These are phyloP conservation scores for Artemisia annua DNA, from an alignment of 129 eudicot genomes.

Conservation along the genomic window DNA sequence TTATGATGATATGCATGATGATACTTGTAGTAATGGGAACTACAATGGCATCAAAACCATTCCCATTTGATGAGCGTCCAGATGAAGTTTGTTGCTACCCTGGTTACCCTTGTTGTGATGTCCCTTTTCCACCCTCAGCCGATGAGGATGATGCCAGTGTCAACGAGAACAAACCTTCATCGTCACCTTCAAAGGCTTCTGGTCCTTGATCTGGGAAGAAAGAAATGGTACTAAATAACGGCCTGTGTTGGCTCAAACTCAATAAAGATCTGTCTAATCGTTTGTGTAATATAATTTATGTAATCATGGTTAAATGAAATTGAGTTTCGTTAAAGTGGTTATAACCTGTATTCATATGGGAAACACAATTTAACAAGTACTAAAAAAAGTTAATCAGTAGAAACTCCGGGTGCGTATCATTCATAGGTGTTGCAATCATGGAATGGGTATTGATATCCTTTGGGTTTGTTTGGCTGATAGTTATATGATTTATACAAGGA, in stretches of 20 bases:
- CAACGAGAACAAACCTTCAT: background rate
- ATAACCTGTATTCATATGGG: background rate
- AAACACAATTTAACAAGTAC: too few species aligned
- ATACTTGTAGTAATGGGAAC: conserved; percentile 25
- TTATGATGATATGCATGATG: conserved; percentile 21
- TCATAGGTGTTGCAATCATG: too few species aligned
- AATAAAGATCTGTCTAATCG: conserved; percentile 18
- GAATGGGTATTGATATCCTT: too few species aligned
- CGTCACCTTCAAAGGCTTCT: conserved; percentile 9
- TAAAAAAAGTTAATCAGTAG: too few species aligned
- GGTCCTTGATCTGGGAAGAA: conserved; percentile 26
- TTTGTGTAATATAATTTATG: background rate
- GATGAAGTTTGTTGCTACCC: conserved; percentile 43
- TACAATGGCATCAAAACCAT: conserved; percentile 34
- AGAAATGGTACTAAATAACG: conserved; percentile 1
- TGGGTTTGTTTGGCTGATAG: too few species aligned
- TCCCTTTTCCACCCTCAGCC: conserved; percentile 25
- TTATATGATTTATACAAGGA: too few species aligned
- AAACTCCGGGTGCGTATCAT: too few species aligned
- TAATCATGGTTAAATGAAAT: too few species aligned
- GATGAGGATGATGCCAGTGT: conserved; percentile 10
- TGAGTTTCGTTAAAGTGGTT: background rate
- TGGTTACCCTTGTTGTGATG: conserved; percentile 28
- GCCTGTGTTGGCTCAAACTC: background rate
- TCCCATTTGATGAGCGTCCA: conserved; percentile 32